Conservation (phyloP, 371 early-diverging fungal genomes). For the Chytridiales sp. region DNA sequence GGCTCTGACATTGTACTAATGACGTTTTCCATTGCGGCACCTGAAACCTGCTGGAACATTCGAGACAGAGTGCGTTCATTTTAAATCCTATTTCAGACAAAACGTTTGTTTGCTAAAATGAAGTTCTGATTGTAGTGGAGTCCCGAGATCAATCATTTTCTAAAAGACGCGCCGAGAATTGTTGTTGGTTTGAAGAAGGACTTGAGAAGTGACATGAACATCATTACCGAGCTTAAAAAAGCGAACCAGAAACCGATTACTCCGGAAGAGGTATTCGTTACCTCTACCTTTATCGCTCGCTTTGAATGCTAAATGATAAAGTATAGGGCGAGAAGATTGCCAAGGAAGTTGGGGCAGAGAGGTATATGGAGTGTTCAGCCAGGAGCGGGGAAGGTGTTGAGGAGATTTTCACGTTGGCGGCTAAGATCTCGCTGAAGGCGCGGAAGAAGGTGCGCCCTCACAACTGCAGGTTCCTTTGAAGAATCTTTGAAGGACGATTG, state of each 20-base stretch:
- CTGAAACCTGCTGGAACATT: conserved; percentile 28
- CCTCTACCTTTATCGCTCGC: too few relatives aligned
- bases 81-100: background rate
- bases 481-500: too few relatives aligned
- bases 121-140: conserved; percentile 69
- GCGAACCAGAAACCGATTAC: conserved; percentile 20
- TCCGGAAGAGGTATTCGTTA: conserved; percentile 31
- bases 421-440: too few relatives aligned
- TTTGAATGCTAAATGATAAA: too few relatives aligned
- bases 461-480: too few relatives aligned
- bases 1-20: conserved; percentile 95
- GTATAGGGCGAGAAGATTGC: conserved; percentile 68
- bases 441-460: too few relatives aligned
- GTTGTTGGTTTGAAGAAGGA: conserved; percentile 93
- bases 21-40: conserved; percentile 29
- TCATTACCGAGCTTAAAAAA: conserved; percentile 11
- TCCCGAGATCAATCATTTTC: conserved; percentile 91
- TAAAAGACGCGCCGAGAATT: conserved; percentile 76
- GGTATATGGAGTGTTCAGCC: conserved; percentile 94
- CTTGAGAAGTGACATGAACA: conserved; percentile 60
- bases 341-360: conserved; percentile 77
- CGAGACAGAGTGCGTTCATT: conserved; percentile 35
- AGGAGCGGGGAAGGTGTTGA: conserved; percentile 86
- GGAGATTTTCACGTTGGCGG: too few relatives aligned
- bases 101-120: background rate